These are phyloP conservation scores for Tulasnella sp. DNA, from an alignment of 768 basidiomycete species.

Conservation along the genomic window DNA sequence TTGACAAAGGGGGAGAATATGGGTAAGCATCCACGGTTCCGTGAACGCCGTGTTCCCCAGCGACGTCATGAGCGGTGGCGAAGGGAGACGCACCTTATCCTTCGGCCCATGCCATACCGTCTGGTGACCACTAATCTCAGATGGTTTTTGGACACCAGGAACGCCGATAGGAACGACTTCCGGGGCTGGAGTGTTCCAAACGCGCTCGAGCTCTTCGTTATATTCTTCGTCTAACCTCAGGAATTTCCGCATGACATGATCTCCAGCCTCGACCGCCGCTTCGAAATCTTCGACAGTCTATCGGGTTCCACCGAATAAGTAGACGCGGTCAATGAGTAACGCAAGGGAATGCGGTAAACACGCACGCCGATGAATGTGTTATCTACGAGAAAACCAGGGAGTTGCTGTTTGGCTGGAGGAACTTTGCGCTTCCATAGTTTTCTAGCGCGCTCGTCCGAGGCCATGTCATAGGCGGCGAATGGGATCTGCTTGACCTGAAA, in stretches of 20 bases:
- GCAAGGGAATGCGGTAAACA: constrained; percentile 28
- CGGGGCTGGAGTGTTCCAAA: constrained; percentile 46
- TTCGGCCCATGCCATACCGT: constrained; percentile 41
- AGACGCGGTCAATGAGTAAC: background rate
- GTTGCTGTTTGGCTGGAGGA: constrained; percentile 76
- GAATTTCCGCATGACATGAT: constrained; percentile 55
- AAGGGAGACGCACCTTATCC: constrained; percentile 18
- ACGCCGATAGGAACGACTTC: constrained; percentile 66
- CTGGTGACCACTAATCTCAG: constrained; percentile 71
- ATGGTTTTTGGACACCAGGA: constrained; percentile 68
- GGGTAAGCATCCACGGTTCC: constrained; percentile 36
- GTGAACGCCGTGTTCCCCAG: background rate
- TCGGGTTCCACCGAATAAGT: background rate
- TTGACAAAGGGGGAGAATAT: constrained; percentile 34
- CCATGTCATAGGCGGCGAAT: constrained; percentile 78
- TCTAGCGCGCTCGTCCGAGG: constrained; percentile 78
- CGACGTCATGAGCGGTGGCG: background rate
- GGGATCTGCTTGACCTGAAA: constrained; percentile 82
- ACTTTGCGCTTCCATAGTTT: constrained; percentile 76
- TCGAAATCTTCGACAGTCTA: constrained; percentile 41
- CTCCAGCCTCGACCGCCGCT: constrained; percentile 76
- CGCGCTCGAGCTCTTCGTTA: constrained; percentile 56
- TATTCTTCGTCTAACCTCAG: constrained; percentile 69
- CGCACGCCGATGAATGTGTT: constrained; percentile 71
- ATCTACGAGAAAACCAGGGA: constrained; percentile 80